Evolutionary conservation across 108 stramenopile species (phyloP).

Genomic region (Hondaea fermentalgiana): DNA sequence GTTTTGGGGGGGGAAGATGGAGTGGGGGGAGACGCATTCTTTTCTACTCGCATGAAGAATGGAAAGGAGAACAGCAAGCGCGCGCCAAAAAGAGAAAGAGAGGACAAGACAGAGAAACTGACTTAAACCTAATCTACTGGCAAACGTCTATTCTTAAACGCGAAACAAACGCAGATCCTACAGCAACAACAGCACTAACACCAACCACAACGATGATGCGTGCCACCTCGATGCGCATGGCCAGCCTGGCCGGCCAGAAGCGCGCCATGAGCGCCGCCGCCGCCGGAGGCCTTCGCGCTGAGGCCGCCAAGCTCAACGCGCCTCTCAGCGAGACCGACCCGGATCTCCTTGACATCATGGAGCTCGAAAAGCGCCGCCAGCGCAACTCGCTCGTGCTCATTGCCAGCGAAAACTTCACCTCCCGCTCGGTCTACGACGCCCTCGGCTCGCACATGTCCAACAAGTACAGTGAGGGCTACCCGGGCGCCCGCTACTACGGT

Average conservation of each 20-base stretch:
- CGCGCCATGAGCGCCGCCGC: not conserved
- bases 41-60: too few relatives aligned
- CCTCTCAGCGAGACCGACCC: slow-evolving; percentile 78
- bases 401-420: slow-evolving; percentile 88
- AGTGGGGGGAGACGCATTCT: too few relatives aligned
- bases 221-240: not conserved
- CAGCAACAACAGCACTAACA: not conserved
- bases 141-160: too few relatives aligned
- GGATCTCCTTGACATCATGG: slow-evolving; percentile 76
- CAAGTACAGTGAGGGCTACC: slow-evolving; percentile 73
- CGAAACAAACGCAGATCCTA: not conserved
- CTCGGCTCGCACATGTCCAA: slow-evolving; percentile 93
- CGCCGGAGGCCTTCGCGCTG: not conserved
- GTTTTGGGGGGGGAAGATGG: too few relatives aligned
- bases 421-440: slow-evolving; percentile 84
- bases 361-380: slow-evolving; percentile 84
- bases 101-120: too few relatives aligned
- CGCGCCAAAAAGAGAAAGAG: too few relatives aligned
- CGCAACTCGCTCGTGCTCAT: slow-evolving; percentile 79
- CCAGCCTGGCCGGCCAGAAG: not conserved
- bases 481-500: slow-evolving; percentile 83
- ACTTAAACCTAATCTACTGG: too few relatives aligned
- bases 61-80: too few relatives aligned
- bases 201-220: not conserved
- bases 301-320: slow-evolving; percentile 58